Percentiles rank a stretch among this genome's conserved stretches.
phyloP scores from a whole-genome alignment of 345 rosid species.

The Chamaenerion angustifolium region DNA sequence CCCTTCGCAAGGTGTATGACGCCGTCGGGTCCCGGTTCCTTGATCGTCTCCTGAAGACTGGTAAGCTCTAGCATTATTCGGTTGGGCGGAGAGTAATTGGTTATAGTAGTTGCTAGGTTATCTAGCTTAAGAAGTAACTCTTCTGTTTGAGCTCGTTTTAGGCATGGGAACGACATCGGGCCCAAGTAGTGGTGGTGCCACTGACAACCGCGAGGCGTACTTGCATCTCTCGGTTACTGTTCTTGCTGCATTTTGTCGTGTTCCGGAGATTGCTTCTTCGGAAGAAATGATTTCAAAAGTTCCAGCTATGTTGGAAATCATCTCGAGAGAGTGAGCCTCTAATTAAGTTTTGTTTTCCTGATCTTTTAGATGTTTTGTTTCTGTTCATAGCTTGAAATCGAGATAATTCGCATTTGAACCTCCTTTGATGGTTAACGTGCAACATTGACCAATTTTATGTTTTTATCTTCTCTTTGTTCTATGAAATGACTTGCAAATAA shows the following conservation, averaged over 20 bases:
- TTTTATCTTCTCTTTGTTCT: not conserved
- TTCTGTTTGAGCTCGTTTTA: not conserved
- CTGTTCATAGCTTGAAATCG: not conserved
- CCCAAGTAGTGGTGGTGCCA: constrained; percentile 24
- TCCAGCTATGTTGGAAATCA: constrained; percentile 42
- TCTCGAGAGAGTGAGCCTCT: constrained; percentile 34
- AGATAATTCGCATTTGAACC: too few species aligned
- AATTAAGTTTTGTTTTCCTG: too few species aligned
- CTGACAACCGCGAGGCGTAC: constrained; percentile 58
- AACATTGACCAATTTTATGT: not conserved
- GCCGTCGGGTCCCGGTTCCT: constrained; percentile 59
- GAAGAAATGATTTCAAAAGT: constrained; percentile 56
- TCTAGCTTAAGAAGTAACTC: not conserved
- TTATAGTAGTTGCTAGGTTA: not conserved
- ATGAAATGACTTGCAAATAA: not conserved
- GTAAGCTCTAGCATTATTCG: constrained; percentile 18
- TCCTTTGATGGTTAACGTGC: not conserved
- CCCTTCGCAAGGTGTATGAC: constrained; percentile 44
- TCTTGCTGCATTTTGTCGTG: constrained; percentile 68
- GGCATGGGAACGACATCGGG: constrained; percentile 37
- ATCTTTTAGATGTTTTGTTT: not conserved
- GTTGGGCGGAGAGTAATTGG: not conserved
- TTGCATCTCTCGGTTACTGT: constrained; percentile 59
- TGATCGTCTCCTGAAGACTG: constrained; percentile 61
- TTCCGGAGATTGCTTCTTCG: constrained; percentile 63